These are phyloP conservation scores for Colletotrichum musae DNA, from an alignment of 2,329 filamentous ascomycete species.

Conservation along the genomic window DNA sequence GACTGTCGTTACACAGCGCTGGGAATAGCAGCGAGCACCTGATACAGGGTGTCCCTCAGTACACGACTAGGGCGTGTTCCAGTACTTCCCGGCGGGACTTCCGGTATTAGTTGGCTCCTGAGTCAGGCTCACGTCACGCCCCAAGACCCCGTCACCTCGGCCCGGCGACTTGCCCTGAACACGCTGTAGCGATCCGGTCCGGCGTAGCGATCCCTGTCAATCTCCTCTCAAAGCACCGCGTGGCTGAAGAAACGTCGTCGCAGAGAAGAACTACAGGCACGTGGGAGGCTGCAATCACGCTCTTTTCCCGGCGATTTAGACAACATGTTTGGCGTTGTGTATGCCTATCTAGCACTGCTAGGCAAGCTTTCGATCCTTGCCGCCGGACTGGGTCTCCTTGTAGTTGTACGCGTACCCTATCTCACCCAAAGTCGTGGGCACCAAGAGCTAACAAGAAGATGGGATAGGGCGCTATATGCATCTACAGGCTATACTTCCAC, in stretches of 20 bases:
- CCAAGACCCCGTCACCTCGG: neutral
- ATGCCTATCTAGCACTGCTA: conserved; percentile 9
- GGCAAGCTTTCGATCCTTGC: neutral
- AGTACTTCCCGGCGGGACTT: neutral
- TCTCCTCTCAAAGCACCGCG: neutral
- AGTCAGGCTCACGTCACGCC: conserved; percentile 32
- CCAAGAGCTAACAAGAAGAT: neutral
- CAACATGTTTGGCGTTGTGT: conserved; percentile 5
- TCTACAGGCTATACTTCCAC: conserved; percentile 20
- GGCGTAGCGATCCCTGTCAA: neutral
- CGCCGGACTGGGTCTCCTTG: neutral
- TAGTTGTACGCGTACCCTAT: neutral
- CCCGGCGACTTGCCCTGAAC: neutral
- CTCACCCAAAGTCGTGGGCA: neutral
- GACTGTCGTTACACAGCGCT: too few relatives aligned
- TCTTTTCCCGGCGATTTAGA: neutral
- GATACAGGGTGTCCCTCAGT: neutral
- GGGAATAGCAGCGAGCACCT: too few relatives aligned
- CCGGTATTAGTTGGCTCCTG: neutral
- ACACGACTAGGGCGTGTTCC: too few relatives aligned
- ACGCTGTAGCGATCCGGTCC: neutral
- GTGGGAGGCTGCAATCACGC: neutral
- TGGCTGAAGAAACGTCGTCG: neutral
- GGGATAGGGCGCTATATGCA: conserved; percentile 3
- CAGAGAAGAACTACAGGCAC: neutral